Evolutionary conservation across 2,329 filamentous ascomycete species (phyloP).

Genomic region (Coniochaeta sp.): DNA sequence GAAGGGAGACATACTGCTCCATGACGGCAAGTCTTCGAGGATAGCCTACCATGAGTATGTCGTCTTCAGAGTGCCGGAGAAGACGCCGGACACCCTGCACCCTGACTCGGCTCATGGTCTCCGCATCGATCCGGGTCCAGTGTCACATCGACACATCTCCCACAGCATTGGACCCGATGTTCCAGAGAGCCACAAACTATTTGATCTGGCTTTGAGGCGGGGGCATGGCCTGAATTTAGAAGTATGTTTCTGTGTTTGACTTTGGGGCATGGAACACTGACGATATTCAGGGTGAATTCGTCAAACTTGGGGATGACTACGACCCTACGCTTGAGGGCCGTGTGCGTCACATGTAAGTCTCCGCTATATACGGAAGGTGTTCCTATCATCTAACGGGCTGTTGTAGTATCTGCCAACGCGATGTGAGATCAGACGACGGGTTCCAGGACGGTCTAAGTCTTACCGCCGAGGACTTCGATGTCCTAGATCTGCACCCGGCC

Average conservation of each 20-base stretch:
- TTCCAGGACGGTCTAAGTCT: slow-evolving; percentile 27
- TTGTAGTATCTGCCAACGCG: slow-evolving; percentile 27
- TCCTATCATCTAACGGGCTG: background rate
- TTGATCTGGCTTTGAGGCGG: slow-evolving; percentile 25
- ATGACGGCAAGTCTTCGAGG: slow-evolving; percentile 19
- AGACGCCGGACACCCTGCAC: slow-evolving; percentile 8
- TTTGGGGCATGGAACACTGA: no score
- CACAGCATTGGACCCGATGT: slow-evolving; percentile 27
- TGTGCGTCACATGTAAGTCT: slow-evolving; percentile 27
- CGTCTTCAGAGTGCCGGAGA: slow-evolving; percentile 21
- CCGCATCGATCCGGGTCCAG: slow-evolving; percentile 9
- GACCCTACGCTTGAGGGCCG: slow-evolving; percentile 22
- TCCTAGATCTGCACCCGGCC: slow-evolving; percentile 29
- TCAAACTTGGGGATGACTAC: background rate
- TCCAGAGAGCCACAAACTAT: slow-evolving; percentile 20
- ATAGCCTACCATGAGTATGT: slow-evolving; percentile 31
- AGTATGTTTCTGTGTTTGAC: no score
- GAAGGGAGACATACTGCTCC: slow-evolving; percentile 26
- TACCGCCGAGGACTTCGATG: slow-evolving; percentile 24
- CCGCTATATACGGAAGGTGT: no score
- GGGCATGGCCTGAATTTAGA: slow-evolving; percentile 21
- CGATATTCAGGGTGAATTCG: slow-evolving; percentile 8
- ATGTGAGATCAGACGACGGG: slow-evolving; percentile 22
- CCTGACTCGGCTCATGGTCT: slow-evolving; percentile 7
- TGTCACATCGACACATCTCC: slow-evolving; percentile 16